Evolutionary conservation across 441 rosid genomes (phyloP), one percentile per base, ranked within the genome.

Genomic region (Arabidopsis hybrid): DNA sequence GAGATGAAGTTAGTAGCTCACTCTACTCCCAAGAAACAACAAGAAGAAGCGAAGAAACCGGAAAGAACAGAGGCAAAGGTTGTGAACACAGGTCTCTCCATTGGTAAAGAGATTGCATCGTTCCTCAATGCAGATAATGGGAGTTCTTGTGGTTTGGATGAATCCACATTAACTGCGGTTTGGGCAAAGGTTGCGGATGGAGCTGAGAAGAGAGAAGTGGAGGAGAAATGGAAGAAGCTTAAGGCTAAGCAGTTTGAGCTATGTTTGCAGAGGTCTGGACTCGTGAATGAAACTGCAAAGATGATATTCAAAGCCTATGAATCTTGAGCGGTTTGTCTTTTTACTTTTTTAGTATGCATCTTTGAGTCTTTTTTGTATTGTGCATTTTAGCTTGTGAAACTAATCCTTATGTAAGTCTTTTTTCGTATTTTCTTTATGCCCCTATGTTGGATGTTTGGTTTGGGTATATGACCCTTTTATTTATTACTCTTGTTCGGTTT

Each of bases 181-280:
- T 76, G 75, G 79, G 71, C 21, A 34, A 49, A 4, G 47, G 40
- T 76, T 70, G 62, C 26, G 2, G 71, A 70, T 6, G 79, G 79
- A n/a, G 46, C 67, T 0, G 42, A 76, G 71, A 76, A 76, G 71
- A 76, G 5, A 50, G 39, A 57, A 40, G 43, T 70, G 56, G 75
- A 57, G 61, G 71, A 57, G 7, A 76, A 49, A n/a, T 26, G 52
- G 75, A 57, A 76, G 56, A 70, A 64, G 56, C 71, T 76, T 1
- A 76, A 70, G 75, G 71, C 55, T 0, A 64, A 4, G 72, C 71
- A 70, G 55, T 39, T 58, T 38, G 71, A 39, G 62, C 46, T 31
- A 0, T 76, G 79, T 64, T 50, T 76, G 66, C 60, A 56, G 49
- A 69, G 71, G 18, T 47, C 26, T 56, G 55, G 16, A 10, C 45